These are phyloP conservation scores for Mycena sp. DNA, from an alignment of 1,284 basidiomycete species.

Conservation along the genomic window DNA sequence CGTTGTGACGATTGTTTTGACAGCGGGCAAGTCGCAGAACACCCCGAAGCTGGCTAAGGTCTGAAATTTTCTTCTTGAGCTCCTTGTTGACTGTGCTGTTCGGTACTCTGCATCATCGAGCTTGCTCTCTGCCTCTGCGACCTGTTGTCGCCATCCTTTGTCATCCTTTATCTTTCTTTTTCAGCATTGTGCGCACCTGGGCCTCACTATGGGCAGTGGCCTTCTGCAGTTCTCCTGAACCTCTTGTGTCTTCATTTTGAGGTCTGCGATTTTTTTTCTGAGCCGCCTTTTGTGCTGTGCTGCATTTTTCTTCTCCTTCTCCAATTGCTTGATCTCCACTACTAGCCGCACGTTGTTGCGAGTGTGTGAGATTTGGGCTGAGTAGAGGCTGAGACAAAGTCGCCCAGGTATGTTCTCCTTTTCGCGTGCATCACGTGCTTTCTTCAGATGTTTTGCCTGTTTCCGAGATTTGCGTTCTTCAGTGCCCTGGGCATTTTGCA, in stretches of 20 bases:
- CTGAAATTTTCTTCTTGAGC: conserved; percentile 12
- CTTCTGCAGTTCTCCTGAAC: too few relatives aligned
- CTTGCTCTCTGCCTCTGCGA: conserved; percentile 4
- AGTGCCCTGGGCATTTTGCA: conserved; percentile 4
- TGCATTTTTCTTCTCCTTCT: conserved; percentile 15
- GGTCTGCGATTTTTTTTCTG: too few relatives aligned
- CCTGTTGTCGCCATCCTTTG: neutral
- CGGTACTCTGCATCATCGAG: conserved; percentile 2
- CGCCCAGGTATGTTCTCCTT: neutral
- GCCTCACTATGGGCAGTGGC: too few relatives aligned
- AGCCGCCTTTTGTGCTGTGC: neutral
- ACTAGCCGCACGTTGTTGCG: conserved; percentile 9
- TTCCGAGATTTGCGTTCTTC: neutral
- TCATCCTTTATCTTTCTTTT: conserved; percentile 13
- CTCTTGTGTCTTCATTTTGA: too few relatives aligned
- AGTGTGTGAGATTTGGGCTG: conserved; percentile 9
- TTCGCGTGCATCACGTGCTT: too few relatives aligned
- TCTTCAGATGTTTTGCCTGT: neutral
- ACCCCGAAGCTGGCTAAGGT: conserved; percentile 12
- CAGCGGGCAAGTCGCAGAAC: conserved; percentile 7
- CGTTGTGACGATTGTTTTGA: neutral
- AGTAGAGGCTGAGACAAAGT: neutral
- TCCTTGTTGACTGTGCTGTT: neutral
- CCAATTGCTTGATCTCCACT: conserved; percentile 2
- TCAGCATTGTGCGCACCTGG: too few relatives aligned